Conservation (phyloP, 352 stramenopile species). For the Phytophthora megakarya region DNA sequence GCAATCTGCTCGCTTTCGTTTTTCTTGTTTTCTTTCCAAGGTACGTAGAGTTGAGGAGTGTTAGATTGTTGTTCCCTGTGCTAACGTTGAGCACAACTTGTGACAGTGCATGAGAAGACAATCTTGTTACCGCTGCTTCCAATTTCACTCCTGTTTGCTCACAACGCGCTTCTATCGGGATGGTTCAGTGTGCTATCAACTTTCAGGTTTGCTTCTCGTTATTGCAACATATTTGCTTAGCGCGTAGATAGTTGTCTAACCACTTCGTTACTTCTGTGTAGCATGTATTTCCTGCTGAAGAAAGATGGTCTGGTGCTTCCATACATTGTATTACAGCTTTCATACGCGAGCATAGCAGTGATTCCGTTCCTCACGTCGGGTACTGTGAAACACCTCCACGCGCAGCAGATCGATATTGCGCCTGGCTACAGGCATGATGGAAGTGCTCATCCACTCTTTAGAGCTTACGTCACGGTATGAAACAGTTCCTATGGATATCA, state of each 20-base stretch:
- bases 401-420: slow-evolving; percentile 15
- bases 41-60: slow-evolving; percentile 22
- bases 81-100: slow-evolving; percentile 2
- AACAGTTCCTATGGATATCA: neutral
- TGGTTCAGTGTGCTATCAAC: slow-evolving; percentile 85
- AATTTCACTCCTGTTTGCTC: slow-evolving; percentile 82
- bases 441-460: slow-evolving; percentile 35
- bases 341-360: slow-evolving; percentile 58
- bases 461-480: slow-evolving; percentile 59
- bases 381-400: slow-evolving; percentile 38
- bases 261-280: no score
- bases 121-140: slow-evolving; percentile 94
- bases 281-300: slow-evolving; percentile 87
- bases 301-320: slow-evolving; percentile 79
- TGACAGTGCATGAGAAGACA: slow-evolving; percentile 95
- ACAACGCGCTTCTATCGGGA: slow-evolving; percentile 60
- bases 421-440: slow-evolving; percentile 53
- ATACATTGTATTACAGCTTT: slow-evolving; percentile 66
- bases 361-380: slow-evolving; percentile 40
- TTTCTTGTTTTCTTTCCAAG: slow-evolving; percentile 98
- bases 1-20: slow-evolving; percentile 91
- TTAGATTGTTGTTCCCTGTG: neutral
- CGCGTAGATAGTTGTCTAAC: no score
- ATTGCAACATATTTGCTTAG: neutral
- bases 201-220: slow-evolving; percentile 70